Evolutionary conservation across 306 rosid genomes (phyloP).

Genomic region (Pyrus pyrifolia): DNA sequence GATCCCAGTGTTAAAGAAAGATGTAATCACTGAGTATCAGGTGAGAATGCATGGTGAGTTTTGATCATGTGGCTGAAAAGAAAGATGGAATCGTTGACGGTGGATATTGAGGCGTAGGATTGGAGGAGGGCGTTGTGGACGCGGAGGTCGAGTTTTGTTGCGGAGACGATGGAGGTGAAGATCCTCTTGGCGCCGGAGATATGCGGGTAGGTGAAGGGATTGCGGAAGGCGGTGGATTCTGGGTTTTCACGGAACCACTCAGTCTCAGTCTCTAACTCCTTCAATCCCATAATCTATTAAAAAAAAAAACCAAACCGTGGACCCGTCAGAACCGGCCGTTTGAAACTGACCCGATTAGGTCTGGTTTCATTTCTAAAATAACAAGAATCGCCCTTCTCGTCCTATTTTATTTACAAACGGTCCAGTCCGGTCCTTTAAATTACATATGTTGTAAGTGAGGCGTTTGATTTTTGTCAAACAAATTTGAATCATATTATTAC

Average conservation of each 20-base stretch:
- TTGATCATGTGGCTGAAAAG: constrained; percentile 69
- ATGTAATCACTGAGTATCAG: constrained; percentile 22
- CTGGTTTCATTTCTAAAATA: too few species aligned
- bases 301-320: too few species aligned
- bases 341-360: too few species aligned
- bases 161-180: constrained; percentile 39
- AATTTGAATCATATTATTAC: too few species aligned
- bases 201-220: constrained; percentile 48
- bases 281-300: too few species aligned
- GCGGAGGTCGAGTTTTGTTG: constrained; percentile 31
- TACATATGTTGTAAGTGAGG: too few species aligned
- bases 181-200: constrained; percentile 58
- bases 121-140: constrained; percentile 58
- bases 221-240: background rate
- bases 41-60: constrained; percentile 48
- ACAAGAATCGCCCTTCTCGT: too few species aligned
- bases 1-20: constrained; percentile 31
- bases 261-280: too few species aligned
- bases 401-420: too few species aligned
- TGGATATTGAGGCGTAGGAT: constrained; percentile 60
- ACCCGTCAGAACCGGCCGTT: too few species aligned
- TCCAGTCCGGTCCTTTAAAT: too few species aligned
- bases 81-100: constrained; percentile 52
- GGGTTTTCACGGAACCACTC: constrained; percentile 1
- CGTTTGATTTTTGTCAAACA: fast-evolving